Conservation (phyloP, 2,329 filamentous ascomycete genomes). For the Phoma sp. region DNA sequence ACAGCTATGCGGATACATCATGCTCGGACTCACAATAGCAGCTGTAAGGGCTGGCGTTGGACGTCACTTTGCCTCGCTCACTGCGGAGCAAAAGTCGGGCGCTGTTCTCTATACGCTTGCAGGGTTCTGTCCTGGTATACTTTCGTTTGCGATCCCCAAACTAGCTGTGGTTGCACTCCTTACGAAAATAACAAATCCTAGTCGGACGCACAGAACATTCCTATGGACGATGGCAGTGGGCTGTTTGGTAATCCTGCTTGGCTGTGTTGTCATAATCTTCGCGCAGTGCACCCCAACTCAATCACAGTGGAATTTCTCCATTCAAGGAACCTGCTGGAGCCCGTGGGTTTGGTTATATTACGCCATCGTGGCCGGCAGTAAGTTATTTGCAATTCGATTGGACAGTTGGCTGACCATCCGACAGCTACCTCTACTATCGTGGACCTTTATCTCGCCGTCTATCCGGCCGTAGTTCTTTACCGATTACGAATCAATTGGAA, state of each 20-base stretch:
- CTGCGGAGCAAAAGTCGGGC: background rate
- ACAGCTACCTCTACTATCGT: slow-evolving; percentile 13
- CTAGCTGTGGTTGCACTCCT: slow-evolving; percentile 52
- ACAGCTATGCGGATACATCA: too few relatives aligned
- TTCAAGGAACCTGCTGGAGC: slow-evolving; percentile 47
- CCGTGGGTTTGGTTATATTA: slow-evolving; percentile 4
- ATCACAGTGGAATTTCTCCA: slow-evolving; percentile 50
- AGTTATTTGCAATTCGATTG: too few relatives aligned
- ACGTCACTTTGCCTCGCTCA: slow-evolving; percentile 5
- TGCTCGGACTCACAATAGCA: too few relatives aligned
- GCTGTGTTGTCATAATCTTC: slow-evolving; percentile 51
- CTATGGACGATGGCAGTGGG: slow-evolving; percentile 47
- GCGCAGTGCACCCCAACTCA: slow-evolving; percentile 51
- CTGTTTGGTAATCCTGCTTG: slow-evolving; percentile 37
- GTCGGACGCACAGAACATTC: slow-evolving; percentile 40
- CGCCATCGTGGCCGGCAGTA: too few relatives aligned
- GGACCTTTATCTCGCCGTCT: slow-evolving; percentile 55
- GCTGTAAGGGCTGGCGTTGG: background rate
- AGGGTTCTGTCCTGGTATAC: slow-evolving; percentile 48
- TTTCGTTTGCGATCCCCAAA: slow-evolving; percentile 53
- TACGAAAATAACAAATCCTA: slow-evolving; percentile 49
- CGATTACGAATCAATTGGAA: slow-evolving; percentile 47
- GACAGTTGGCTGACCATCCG: too few relatives aligned
- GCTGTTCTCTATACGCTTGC: slow-evolving; percentile 48
- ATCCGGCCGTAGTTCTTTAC: slow-evolving; percentile 49